These are phyloP conservation scores for Globisporangium canariense DNA, from an alignment of 352 stramenopile species.

Conservation along the genomic window DNA sequence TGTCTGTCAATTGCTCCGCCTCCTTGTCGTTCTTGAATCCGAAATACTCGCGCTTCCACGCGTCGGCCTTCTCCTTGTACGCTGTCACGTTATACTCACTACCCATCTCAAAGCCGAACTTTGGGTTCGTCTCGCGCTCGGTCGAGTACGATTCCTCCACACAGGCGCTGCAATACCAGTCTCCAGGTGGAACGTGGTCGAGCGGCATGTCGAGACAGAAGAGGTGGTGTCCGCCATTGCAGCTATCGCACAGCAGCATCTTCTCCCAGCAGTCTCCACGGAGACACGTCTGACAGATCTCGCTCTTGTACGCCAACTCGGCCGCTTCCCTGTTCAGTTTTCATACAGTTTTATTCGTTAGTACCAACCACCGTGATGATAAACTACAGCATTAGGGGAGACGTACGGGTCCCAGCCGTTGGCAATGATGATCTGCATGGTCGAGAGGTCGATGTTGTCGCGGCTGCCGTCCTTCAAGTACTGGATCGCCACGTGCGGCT, in stretches of 20 bases:
- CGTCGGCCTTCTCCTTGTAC: slow-evolving; percentile 84
- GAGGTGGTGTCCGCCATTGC: slow-evolving; percentile 77
- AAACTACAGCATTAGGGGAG: background rate
- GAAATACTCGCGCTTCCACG: slow-evolving; percentile 83
- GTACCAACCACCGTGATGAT: background rate
- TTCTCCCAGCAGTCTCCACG: slow-evolving; percentile 78
- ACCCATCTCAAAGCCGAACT: slow-evolving; percentile 84
- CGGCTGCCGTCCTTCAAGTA: slow-evolving; percentile 56
- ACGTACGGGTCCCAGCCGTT: slow-evolving; percentile 71
- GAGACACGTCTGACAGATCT: slow-evolving; percentile 82
- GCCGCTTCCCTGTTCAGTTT: slow-evolving; percentile 36
- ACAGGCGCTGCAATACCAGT: slow-evolving; percentile 81
- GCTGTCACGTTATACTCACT: slow-evolving; percentile 71
- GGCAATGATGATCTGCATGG: slow-evolving; percentile 75
- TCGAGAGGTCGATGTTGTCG: slow-evolving; percentile 58
- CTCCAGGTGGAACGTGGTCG: slow-evolving; percentile 48
- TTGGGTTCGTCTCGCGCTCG: slow-evolving; percentile 43
- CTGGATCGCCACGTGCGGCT: slow-evolving; percentile 63
- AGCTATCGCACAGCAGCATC: slow-evolving; percentile 79
- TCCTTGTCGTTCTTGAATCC: slow-evolving; percentile 36
- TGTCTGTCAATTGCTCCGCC: slow-evolving; percentile 42
- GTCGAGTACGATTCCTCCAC: slow-evolving; percentile 50
- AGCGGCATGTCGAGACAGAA: slow-evolving; percentile 73
- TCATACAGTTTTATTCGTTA: background rate
- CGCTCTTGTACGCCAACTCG: slow-evolving; percentile 72